Evolutionary conservation across 2,329 filamentous ascomycete species (phyloP).

Genomic region (Gnomoniopsis sp.): DNA sequence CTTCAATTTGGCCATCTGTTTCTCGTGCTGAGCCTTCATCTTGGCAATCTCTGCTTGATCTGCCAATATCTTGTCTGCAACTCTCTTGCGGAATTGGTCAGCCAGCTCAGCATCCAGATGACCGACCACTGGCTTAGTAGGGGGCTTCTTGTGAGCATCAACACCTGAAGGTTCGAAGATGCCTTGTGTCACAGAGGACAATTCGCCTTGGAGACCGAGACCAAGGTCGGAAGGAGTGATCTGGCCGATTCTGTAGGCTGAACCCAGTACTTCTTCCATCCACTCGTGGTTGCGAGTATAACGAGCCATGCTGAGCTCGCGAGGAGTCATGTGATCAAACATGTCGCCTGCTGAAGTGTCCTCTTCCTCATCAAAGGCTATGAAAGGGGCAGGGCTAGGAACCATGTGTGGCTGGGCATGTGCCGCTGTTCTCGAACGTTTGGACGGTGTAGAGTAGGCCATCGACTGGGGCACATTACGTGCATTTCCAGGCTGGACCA

Average conservation of each 20-base stretch:
- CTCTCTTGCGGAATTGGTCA: slow-evolving; percentile 78
- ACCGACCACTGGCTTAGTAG: slow-evolving; percentile 60
- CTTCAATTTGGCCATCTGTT: slow-evolving; percentile 71
- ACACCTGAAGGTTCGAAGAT: slow-evolving; percentile 68
- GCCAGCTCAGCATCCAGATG: slow-evolving; percentile 73
- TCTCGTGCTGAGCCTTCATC: slow-evolving; percentile 76
- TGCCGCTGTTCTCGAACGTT: slow-evolving; percentile 48
- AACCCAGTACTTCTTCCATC: slow-evolving; percentile 97
- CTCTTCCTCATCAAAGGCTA: slow-evolving; percentile 78
- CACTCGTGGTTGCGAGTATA: slow-evolving; percentile 97
- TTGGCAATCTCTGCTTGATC: slow-evolving; percentile 79
- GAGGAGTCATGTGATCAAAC: slow-evolving; percentile 83
- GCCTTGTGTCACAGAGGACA: slow-evolving; percentile 77
- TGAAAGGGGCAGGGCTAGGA: slow-evolving; percentile 18
- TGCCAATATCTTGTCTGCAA: slow-evolving; percentile 66
- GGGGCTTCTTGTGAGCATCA: slow-evolving; percentile 41
- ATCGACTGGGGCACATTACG: slow-evolving; percentile 56
- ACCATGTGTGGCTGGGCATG: slow-evolving; percentile 34
- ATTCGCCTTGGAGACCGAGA: slow-evolving; percentile 77
- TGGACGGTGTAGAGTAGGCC: slow-evolving; percentile 60
- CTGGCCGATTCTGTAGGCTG: slow-evolving; percentile 79
- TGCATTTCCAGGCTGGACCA: slow-evolving; percentile 40
- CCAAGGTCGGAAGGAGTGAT: slow-evolving; percentile 86
- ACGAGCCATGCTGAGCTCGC: slow-evolving; percentile 81
- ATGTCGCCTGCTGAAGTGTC: slow-evolving; percentile 83